Conservation (phyloP, 202 grass and related monocot species). For the Carex arenaria region DNA sequence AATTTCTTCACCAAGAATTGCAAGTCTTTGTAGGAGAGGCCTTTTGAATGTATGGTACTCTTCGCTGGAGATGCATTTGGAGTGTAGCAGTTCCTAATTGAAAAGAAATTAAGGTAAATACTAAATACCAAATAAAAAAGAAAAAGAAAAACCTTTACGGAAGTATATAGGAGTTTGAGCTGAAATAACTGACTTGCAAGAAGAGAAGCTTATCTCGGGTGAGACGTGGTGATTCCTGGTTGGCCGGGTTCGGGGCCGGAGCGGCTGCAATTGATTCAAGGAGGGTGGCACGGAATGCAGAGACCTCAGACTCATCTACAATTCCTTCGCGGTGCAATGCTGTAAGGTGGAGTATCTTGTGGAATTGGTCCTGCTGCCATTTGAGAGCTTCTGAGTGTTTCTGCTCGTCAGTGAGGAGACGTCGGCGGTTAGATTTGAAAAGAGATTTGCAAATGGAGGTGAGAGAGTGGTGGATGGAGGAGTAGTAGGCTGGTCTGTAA, state of each 20-base stretch:
- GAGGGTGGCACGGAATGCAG: slow-evolving; percentile 55
- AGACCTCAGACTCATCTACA: slow-evolving; percentile 59
- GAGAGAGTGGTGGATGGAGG: slow-evolving; percentile 88
- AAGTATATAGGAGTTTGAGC: neutral
- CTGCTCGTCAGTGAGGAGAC: slow-evolving; percentile 53
- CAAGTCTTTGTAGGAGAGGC: slow-evolving; percentile 66
- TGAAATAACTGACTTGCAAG: slow-evolving; percentile 45
- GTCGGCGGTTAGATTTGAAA: slow-evolving; percentile 45
- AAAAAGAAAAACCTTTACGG: no score
- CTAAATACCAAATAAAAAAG: neutral
- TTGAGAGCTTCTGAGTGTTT: slow-evolving; percentile 73
- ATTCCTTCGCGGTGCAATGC: slow-evolving; percentile 87
- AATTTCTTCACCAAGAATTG: slow-evolving; percentile 60
- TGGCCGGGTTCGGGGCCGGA: neutral
- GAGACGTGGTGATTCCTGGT: slow-evolving; percentile 46
- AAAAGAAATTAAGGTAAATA: neutral
- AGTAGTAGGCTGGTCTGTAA: slow-evolving; percentile 92
- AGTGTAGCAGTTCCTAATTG: slow-evolving; percentile 61
- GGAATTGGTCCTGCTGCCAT: slow-evolving; percentile 96
- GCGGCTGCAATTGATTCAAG: slow-evolving; percentile 54
- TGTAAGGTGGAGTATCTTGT: slow-evolving; percentile 83
- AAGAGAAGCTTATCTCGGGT: slow-evolving; percentile 91
- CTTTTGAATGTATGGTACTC: slow-evolving; percentile 87
- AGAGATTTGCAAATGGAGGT: slow-evolving; percentile 90
- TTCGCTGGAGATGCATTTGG: slow-evolving; percentile 66